phyloP scores from a whole-genome alignment of 176 grass and related monocot species.

The Aegilops speltoides region DNA sequence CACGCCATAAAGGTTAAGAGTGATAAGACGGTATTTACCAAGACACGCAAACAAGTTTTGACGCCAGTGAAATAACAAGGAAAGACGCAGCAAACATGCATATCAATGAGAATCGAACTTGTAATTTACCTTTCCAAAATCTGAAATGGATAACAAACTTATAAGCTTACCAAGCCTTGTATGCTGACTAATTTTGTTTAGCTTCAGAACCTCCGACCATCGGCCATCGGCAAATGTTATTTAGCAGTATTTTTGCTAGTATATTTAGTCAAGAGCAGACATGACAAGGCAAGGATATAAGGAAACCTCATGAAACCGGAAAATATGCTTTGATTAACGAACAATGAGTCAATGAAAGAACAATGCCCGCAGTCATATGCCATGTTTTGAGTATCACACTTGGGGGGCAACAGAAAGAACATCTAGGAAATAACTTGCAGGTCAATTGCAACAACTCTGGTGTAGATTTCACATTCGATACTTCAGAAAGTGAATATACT shows the following conservation, averaged over 20 bases:
- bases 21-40: constrained; percentile 21
- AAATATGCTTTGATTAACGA: constrained; percentile 3
- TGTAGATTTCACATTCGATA: background rate
- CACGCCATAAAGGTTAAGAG: constrained; percentile 9
- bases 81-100: background rate
- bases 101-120: constrained; percentile 2
- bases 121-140: constrained; percentile 8
- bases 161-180: constrained; percentile 11
- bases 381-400: constrained; percentile 11
- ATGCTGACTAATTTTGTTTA: background rate
- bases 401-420: background rate
- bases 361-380: background rate
- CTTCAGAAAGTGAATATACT: background rate
- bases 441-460: background rate
- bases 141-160: background rate
- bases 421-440: background rate
- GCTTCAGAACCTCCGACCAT: background rate
- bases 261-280: background rate
- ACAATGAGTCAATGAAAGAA: background rate
- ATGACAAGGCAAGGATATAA: background rate
- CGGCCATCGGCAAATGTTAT: constrained; percentile 18
- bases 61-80: background rate
- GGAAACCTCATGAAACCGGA: background rate
- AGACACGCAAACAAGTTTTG: constrained; percentile 17
- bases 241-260: background rate